Conservation (phyloP, 2,329 filamentous ascomycete species). For the Cladophialophora chaetospira region DNA sequence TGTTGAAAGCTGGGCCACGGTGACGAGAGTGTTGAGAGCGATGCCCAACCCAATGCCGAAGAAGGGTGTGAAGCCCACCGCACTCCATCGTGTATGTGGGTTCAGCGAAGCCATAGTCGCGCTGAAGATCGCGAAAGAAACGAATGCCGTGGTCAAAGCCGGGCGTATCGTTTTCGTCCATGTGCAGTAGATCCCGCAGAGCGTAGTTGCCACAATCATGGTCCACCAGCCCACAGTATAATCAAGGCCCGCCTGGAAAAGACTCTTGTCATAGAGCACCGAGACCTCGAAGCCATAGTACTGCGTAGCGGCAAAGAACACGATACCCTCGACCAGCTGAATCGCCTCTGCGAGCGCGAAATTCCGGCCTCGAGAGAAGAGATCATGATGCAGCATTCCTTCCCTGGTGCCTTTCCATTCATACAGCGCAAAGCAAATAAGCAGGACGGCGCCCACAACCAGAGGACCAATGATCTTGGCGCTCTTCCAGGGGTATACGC, state of each 20-base stretch:
- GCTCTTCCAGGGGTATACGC: slow-evolving; percentile 45
- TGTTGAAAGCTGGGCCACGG: slow-evolving; percentile 14
- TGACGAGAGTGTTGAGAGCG: slow-evolving; percentile 13
- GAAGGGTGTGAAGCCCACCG: slow-evolving; percentile 11
- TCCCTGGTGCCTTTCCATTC: slow-evolving; percentile 35
- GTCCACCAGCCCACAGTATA: slow-evolving; percentile 16
- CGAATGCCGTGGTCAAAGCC: slow-evolving; percentile 11
- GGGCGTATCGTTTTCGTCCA: slow-evolving; percentile 16
- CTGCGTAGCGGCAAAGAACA: slow-evolving; percentile 57
- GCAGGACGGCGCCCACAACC: slow-evolving; percentile 41
- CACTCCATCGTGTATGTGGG: background rate
- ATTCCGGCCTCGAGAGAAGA: slow-evolving; percentile 30
- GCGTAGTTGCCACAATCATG: background rate
- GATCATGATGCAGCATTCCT: slow-evolving; percentile 13
- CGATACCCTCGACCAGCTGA: slow-evolving; percentile 57
- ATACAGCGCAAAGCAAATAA: slow-evolving; percentile 43
- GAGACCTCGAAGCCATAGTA: slow-evolving; percentile 14
- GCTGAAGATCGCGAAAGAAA: slow-evolving; percentile 15
- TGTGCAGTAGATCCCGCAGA: background rate
- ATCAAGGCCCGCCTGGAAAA: slow-evolving; percentile 3
- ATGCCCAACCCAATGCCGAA: slow-evolving; percentile 14
- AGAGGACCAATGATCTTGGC: slow-evolving; percentile 40
- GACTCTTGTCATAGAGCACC: slow-evolving; percentile 13
- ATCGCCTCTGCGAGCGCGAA: slow-evolving; percentile 31
- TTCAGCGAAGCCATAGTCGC: background rate